These are phyloP conservation scores for Candolleomyces eurysporus DNA, from an alignment of 768 basidiomycete genomes.

Conservation along the genomic window DNA sequence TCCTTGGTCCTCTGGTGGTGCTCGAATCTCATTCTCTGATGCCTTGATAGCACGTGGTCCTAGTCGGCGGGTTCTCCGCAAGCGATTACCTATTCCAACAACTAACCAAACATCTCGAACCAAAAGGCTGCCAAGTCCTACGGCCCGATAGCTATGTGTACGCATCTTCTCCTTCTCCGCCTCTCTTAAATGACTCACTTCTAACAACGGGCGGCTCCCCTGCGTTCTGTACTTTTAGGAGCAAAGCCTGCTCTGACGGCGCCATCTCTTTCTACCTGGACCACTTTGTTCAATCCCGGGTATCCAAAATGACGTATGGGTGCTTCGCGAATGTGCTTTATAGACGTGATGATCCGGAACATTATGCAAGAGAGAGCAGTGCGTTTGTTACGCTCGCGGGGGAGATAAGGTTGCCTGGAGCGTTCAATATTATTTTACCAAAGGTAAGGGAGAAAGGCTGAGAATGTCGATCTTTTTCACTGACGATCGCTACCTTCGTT, in stretches of 20 bases:
- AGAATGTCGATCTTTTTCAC: not conserved
- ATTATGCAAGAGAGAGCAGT: not conserved
- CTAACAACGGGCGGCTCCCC: not conserved
- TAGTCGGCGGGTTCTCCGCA: constrained; percentile 48
- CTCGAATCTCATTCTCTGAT: too few species aligned
- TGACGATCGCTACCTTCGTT: not conserved
- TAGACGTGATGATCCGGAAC: not conserved
- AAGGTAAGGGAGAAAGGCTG: not conserved
- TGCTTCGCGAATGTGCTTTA: not conserved
- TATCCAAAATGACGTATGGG: constrained; percentile 12
- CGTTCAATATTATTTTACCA: constrained; percentile 4
- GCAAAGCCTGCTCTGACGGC: constrained; percentile 18
- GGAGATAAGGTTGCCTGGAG: not conserved
- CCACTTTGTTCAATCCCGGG: constrained; percentile 10
- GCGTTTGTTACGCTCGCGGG: constrained; percentile 1
- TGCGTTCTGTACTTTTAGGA: constrained; percentile 1
- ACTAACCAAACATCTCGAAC: constrained; percentile 29
- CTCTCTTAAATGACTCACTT: not conserved
- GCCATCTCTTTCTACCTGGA: constrained; percentile 17
- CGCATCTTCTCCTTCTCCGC: constrained; percentile 13
- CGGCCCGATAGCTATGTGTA: constrained; percentile 44
- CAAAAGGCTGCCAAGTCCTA: constrained; percentile 26
- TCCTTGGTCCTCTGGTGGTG: not conserved
- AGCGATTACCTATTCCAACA: constrained; percentile 38
- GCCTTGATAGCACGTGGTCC: constrained; percentile 15